Base-by-base conservation (phyloP, 768 basidiomycete genomes). In the Psilocybe cyanescens region DNA sequence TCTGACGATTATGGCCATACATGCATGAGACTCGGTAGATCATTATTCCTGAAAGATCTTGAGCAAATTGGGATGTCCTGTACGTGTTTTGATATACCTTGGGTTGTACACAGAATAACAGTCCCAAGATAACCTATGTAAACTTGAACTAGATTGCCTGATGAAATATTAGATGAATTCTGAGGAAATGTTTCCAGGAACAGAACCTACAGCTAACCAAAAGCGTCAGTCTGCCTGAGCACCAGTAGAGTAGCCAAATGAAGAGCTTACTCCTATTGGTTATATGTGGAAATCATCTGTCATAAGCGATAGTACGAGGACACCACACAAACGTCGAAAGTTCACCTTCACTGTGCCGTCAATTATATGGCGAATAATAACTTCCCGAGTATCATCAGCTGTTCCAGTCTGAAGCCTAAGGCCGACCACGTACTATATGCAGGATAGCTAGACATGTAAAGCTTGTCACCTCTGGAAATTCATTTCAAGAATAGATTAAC, bases 1-100 rank as follows among this genome's bases (percentile, higher is more conserved):
- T 44, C 47, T 55, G 58, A 8, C 63, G 59, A 19, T 50, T 58
- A 46, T 65, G 59, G 46, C 52, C 39, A 33, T 65, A 65, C 59
- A 65, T 65, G 35, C 63, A 58, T 19, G 63, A 65, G 12, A 65
- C 53, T 6, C 63, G 56, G 33, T 41, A 65, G n/a, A 65, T 46
- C 63, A 61, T 65, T 14, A 61, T 61, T 3, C 63, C 63, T 65
- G 16, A 6, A 19, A 33, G 4, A 14, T 24, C 24, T 24, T 24
- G 35, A 12, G 51, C 35, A 17, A 11, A 50, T 11, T 51, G 33
- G 6, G 3, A 35, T 6, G 7, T 35, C 24, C 24, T 24, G 24
- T 24, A 24, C 24, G 24, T 24, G 24, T 24, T 24, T 24, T 11
- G 33, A 11, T 3, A 3, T 31, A 59, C 58, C 58, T 45, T 59